These are phyloP conservation scores for Laguncularia racemosa DNA, from an alignment of 345 rosid species.

Conservation along the genomic window DNA sequence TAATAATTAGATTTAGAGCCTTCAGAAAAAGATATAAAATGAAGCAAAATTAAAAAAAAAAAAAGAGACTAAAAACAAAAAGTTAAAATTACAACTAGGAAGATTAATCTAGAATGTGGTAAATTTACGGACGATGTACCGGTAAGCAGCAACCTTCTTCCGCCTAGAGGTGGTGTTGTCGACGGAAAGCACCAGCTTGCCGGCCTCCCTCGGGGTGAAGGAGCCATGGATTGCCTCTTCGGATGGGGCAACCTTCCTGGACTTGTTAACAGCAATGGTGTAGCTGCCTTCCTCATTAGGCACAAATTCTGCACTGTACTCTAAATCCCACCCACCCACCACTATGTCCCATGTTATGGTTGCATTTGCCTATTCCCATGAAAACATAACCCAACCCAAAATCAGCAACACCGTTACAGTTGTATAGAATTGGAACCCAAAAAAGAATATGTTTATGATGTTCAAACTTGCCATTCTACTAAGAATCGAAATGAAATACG, in stretches of 20 bases:
- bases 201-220: conserved; percentile 63
- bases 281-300: conserved; percentile 77
- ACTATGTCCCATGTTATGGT: conserved; percentile 93
- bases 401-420: too few species aligned
- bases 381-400: conserved; percentile 3
- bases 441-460: too few species aligned
- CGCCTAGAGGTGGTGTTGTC: conserved; percentile 74
- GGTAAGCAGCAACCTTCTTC: conserved; percentile 89
- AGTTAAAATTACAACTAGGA: too few species aligned
- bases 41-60: too few species aligned
- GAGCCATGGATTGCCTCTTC: conserved; percentile 83
- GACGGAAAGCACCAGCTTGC: conserved; percentile 82
- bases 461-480: too few species aligned
- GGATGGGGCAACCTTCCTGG: conserved; percentile 36
- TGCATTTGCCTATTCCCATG: conserved; percentile 73
- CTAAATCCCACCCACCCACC: conserved; percentile 98
- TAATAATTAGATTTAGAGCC: too few species aligned
- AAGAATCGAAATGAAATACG: too few species aligned
- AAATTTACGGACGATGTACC: conserved; percentile 78
- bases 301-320: conserved; percentile 90
- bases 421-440: too few species aligned
- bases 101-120: too few species aligned
- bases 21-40: too few species aligned
- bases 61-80: too few species aligned
- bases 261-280: conserved; percentile 74